These are phyloP conservation scores for Hibiscus mutabilis DNA, from an alignment of 345 rosid genomes.

Conservation along the genomic window DNA sequence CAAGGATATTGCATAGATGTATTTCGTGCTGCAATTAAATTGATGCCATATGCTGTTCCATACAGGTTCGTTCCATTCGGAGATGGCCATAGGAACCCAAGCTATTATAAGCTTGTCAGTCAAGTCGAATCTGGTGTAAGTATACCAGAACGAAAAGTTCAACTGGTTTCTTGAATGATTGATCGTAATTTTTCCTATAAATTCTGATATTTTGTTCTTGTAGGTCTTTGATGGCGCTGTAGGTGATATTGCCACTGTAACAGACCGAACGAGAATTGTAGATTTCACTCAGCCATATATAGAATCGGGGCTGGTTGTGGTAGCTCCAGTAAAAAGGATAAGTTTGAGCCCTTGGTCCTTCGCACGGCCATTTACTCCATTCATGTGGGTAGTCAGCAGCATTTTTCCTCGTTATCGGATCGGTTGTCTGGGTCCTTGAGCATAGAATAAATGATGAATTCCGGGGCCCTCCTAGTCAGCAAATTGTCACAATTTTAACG, in stretches of 20 bases:
- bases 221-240: conserved; percentile 77
- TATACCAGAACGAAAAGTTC: not conserved
- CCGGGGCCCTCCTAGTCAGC: conserved; percentile 76
- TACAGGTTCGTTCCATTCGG: conserved; percentile 64
- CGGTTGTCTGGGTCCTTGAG: conserved; percentile 86
- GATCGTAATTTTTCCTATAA: not conserved
- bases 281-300: conserved; percentile 88
- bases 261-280: conserved; percentile 55
- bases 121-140: conserved; percentile 41
- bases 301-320: conserved; percentile 86
- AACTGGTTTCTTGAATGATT: not conserved
- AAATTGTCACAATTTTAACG: conserved; percentile 63
- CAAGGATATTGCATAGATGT: conserved; percentile 71
- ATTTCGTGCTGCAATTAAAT: conserved; percentile 64
- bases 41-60: conserved; percentile 72
- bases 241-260: conserved; percentile 72
- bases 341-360: conserved; percentile 72
- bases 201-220: conserved; percentile 17
- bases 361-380: conserved; percentile 65
- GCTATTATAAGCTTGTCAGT: conserved; percentile 54
- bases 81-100: conserved; percentile 74
- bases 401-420: conserved; percentile 68
- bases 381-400: conserved; percentile 69
- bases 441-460: conserved; percentile 85
- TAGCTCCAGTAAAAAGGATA: conserved; percentile 66